Evolutionary conservation across 2,329 filamentous ascomycete species (phyloP).

Genomic region (Penicillium expansum): DNA sequence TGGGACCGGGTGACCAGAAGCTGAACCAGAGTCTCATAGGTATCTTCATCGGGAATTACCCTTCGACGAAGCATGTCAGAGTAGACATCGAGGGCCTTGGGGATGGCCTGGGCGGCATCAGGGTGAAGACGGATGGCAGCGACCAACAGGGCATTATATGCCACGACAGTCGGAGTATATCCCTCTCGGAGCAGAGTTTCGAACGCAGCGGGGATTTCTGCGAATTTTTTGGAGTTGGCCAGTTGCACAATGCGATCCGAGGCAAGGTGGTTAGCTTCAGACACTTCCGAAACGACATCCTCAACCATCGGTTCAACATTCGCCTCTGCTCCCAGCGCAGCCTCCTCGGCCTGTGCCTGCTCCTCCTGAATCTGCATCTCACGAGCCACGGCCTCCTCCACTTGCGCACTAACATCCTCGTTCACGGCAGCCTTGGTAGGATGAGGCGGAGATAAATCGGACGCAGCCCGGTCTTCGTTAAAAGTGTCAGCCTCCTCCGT

Average conservation of each 20-base stretch:
- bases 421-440: constrained; percentile 54
- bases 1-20: constrained; percentile 77
- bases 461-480: constrained; percentile 25
- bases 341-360: constrained; percentile 44
- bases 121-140: constrained; percentile 79
- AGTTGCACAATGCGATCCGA: constrained; percentile 77
- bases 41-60: constrained; percentile 76
- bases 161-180: constrained; percentile 72
- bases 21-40: constrained; percentile 83
- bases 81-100: constrained; percentile 91
- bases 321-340: constrained; percentile 32
- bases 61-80: constrained; percentile 90
- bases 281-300: constrained; percentile 37
- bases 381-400: constrained; percentile 78
- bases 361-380: constrained; percentile 66
- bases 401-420: constrained; percentile 64
- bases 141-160: constrained; percentile 88
- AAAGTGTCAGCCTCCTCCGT: constrained; percentile 40
- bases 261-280: constrained; percentile 65
- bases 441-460: constrained; percentile 58
- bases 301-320: constrained; percentile 29
- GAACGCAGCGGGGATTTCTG: constrained; percentile 86
- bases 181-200: constrained; percentile 83
- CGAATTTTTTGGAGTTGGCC: constrained; percentile 69
- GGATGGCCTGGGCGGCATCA: constrained; percentile 77